Base-by-base conservation (phyloP, 2,329 filamentous ascomycete genomes). In the Penicillium sp. region DNA sequence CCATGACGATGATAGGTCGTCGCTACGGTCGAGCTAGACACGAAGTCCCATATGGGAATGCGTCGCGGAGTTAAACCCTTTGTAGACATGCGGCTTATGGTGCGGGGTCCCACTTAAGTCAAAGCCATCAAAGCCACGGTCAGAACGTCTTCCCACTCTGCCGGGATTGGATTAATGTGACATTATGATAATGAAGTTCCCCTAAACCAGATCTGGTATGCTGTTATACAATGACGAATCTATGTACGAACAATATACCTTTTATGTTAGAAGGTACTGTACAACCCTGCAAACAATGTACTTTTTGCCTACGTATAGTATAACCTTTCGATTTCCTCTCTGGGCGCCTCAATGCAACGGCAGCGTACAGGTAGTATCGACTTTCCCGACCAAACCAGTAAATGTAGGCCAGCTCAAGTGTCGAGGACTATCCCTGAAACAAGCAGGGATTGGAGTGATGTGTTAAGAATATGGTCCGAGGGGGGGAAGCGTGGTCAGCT, bases 321-420 rank as follows among this genome's bases (percentile, higher is more conserved):
- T n/a, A n/a, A n/a, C n/a, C n/a, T n/a, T n/a, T n/a, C n/a, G n/a
- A n/a, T n/a, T n/a, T 33, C 46, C 42, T 25, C n/a, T 37, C 41
- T 49, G 54, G 54, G 27, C 50, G 52, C 51, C 57, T 50, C n/a
- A 49, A 51, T 43, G 57, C 46, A 55, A 60, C 53, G 50, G 53
- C 55, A 47, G 48, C 58, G 54, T 57, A 54, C 55, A 41, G 58
- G 58, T 60, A 60, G 55, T 23, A 60, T 60, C 40, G 25, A 33
- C 15, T 20, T 37, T 29, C 40, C 40, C 26, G 54, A 45, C 29
- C 35, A 46, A 49, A 44, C 33, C 33, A 22, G n/a, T 40, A 37
- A 46, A 41, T 52, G 52, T 55, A 49, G 20, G 7, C 33, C 54
- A 44, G 50, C 45, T 49, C 44, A 57, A 44, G 46, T 54, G 47